Evolutionary conservation across 805 yeast genomes (phyloP).

Genomic region (Wickerhamomyces kurtzmanii): DNA sequence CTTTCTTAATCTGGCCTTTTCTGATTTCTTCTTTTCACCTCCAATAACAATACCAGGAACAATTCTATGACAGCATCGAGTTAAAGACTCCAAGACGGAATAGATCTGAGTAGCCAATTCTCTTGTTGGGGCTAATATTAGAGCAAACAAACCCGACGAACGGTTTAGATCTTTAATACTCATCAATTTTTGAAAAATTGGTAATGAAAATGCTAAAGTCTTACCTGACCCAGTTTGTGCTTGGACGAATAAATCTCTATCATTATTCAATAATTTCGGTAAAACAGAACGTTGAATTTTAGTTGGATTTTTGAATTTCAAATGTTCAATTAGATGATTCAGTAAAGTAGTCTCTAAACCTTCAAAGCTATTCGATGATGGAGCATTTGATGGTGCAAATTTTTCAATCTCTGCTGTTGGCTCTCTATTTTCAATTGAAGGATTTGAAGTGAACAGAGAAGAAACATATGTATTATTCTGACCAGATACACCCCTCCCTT

Average conservation of each 20-base stretch:
- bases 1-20: constrained; percentile 89
- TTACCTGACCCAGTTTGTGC: constrained; percentile 99
- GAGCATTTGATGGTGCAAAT: constrained; percentile 75
- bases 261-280: constrained; percentile 41
- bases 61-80: constrained; percentile 71
- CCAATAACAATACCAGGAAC: constrained; percentile 97
- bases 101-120: constrained; percentile 90
- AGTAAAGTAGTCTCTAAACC: constrained; percentile 49
- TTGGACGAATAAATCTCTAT: constrained; percentile 71
- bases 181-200: constrained; percentile 70
- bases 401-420: constrained; percentile 23
- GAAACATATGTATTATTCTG: constrained; percentile 64
- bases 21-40: constrained; percentile 96
- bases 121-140: constrained; percentile 88
- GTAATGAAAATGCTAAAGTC: constrained; percentile 79
- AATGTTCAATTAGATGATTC: constrained; percentile 42
- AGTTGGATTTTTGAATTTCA: constrained; percentile 64
- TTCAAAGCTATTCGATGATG: constrained; percentile 63
- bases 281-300: constrained; percentile 76
- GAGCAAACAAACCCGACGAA: constrained; percentile 77
- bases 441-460: constrained; percentile 71
- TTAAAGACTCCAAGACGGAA: constrained; percentile 63
- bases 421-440: constrained; percentile 33
- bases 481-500: constrained; percentile 41
- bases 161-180: constrained; percentile 39